Evolutionary conservation across 352 stramenopile species (phyloP).

Genomic region (Phytophthora vignae): DNA sequence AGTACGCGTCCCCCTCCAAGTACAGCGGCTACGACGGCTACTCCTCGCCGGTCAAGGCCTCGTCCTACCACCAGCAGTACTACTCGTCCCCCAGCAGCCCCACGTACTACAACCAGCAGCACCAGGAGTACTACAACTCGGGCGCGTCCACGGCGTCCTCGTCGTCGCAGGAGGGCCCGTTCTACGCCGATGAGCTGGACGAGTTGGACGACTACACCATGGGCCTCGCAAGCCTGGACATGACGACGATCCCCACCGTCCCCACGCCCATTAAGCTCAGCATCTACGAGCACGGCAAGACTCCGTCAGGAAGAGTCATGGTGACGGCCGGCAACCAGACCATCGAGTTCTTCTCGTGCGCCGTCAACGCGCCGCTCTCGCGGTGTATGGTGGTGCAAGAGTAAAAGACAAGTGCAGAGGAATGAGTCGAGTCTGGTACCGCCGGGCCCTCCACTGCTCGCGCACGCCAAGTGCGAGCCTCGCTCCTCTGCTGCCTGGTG

Average conservation of each 20-base stretch:
- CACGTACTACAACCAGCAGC: conserved; percentile 61
- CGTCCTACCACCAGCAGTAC: conserved; percentile 42
- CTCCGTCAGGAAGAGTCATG: conserved; percentile 77
- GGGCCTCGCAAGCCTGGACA: conserved; percentile 61
- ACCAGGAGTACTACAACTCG: conserved; percentile 76
- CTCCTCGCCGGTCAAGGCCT: conserved; percentile 48
- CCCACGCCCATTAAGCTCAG: conserved; percentile 75
- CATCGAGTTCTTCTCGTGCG: conserved; percentile 86
- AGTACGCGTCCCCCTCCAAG: conserved; percentile 42
- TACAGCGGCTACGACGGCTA: conserved; percentile 42
- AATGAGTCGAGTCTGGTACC: conserved; percentile 7
- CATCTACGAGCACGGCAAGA: conserved; percentile 83
- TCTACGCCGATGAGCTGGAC: conserved; percentile 80
- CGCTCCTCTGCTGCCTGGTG: conserved; percentile 5
- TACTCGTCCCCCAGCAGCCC: conserved; percentile 47
- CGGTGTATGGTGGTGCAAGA: conserved; percentile 74
- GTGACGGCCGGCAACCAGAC: conserved; percentile 84
- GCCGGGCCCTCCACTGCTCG: neutral
- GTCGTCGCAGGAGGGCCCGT: conserved; percentile 74
- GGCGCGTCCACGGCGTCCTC: conserved; percentile 82
- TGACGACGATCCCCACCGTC: conserved; percentile 82
- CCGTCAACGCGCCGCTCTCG: conserved; percentile 74
- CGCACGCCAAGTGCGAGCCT: conserved; percentile 19
- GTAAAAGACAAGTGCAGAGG: conserved; percentile 38
- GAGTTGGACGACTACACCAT: conserved; percentile 74